Evolutionary conservation across 2,329 filamentous ascomycete species (phyloP).

Genomic region (Cladophialophora psammophila): DNA sequence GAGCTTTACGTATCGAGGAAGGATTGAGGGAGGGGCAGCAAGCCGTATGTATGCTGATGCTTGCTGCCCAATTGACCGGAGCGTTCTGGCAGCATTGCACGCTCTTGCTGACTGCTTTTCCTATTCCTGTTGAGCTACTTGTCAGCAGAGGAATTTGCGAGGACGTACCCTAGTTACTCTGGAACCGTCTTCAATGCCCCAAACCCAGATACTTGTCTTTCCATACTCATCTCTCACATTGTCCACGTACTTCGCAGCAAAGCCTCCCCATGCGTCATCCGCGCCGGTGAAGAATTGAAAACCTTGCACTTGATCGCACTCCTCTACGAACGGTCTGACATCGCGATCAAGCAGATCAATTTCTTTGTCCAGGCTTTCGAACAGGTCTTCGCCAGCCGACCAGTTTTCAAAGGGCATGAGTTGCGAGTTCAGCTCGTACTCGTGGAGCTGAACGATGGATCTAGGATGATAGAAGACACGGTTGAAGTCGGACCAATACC

Average conservation of each 20-base stretch:
- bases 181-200: conserved; percentile 74
- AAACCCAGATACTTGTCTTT: conserved; percentile 85
- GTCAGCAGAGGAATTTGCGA: conserved; percentile 3
- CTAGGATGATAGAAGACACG: conserved; percentile 90
- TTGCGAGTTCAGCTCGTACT: conserved; percentile 82
- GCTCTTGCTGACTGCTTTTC: conserved; percentile 69
- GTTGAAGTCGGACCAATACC: conserved; percentile 97
- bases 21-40: conserved; percentile 63
- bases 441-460: conserved; percentile 84
- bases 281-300: conserved; percentile 76
- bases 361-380: conserved; percentile 74
- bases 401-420: conserved; percentile 84
- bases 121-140: conserved; percentile 40
- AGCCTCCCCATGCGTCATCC: conserved; percentile 84
- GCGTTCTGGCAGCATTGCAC: conserved; percentile 75
- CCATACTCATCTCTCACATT: conserved; percentile 87
- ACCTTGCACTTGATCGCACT: conserved; percentile 90
- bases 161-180: conserved; percentile 62
- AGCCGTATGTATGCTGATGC: conserved; percentile 82
- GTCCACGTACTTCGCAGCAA: conserved; percentile 75
- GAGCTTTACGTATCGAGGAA: conserved; percentile 67
- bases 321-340: conserved; percentile 84
- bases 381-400: conserved; percentile 76
- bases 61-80: conserved; percentile 72
- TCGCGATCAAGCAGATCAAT: conserved; percentile 91